Evolutionary conservation across 768 basidiomycete genomes (phyloP), one percentile per base, ranked within the genome.

Genomic region (Albatrellus ellisii): DNA sequence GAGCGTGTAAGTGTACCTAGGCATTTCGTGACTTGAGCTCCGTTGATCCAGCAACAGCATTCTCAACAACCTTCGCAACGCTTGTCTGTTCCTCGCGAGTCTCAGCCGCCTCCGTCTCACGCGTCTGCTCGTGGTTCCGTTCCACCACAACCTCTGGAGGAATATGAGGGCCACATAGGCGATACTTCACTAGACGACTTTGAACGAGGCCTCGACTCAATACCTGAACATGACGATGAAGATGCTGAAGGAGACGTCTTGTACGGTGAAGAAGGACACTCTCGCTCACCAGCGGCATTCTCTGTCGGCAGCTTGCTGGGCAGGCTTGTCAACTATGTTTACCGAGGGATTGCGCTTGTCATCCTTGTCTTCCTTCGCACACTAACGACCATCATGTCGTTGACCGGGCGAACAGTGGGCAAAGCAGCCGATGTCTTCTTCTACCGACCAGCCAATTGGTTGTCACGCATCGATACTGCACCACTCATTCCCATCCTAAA

Each of bases 151-250:
- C 43, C 59, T 22, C 60, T 60, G 7, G 67, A 53, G 25, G 53
- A 56, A 31, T 22, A 42, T 26, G 33, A 11, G 14, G 34, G 6
- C 2, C 34, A 44, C 4, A 12, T 12, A 4, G 44, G 37, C 11
- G 52, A 61, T n/a, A 45, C 52, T 8, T 53, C 56, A 6, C 48
- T 55, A 27, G 65, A 71, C 20, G 58, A 44, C 17, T 26, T 66
- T 24, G 73, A 74, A 44, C 64, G 69, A 48, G 69, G 72, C 2
- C 66, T 85, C 21, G 61, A 72, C 18, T 72, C 77, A 6, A 80
- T 85, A 51, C 65, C 70, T 4, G 83, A 85, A 62, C 64, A 66
- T 22, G 75, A 84, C 3, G 79, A 82, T 53, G 65, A 61, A 22
- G 38, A 46, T 6, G 22, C 26, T 6, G 28, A 7, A 15, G n/a